A percentile compares a stretch with the other conserved stretches of the same genome.
phyloP scores from a whole-genome alignment of 83 land plant species.

The Picea mariana region DNA sequence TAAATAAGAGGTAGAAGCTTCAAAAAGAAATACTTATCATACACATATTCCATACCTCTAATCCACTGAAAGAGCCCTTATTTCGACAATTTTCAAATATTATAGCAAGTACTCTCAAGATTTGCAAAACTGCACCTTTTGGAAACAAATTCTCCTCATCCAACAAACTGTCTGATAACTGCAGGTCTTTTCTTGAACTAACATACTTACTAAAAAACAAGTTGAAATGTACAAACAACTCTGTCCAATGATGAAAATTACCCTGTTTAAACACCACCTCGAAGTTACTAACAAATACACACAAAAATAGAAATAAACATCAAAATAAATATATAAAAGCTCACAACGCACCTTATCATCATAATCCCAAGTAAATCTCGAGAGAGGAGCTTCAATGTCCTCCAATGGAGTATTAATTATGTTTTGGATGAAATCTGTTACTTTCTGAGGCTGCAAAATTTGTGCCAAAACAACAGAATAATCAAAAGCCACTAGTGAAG shows the following conservation, averaged over 20 bases:
- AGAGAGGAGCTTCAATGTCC: conserved; percentile 86
- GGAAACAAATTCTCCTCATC: conserved; percentile 72
- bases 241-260: conserved; percentile 95
- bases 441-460: conserved; percentile 77
- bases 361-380: conserved; percentile 90
- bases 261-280: conserved; percentile 52
- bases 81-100: conserved; percentile 92
- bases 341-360: conserved; percentile 15
- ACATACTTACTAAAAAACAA: conserved; percentile 87
- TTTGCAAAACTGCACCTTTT: conserved; percentile 81
- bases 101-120: conserved; percentile 82
- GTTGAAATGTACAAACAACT: conserved; percentile 89
- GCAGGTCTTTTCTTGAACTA: conserved; percentile 76
- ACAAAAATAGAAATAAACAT: background rate
- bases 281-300: conserved; percentile 1
- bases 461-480: too few relatives aligned
- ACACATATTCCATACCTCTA: conserved; percentile 66
- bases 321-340: background rate
- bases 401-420: conserved; percentile 84
- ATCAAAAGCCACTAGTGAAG: too few relatives aligned
- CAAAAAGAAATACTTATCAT: too few relatives aligned
- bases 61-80: conserved; percentile 82
- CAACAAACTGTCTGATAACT: conserved; percentile 66
- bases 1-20: background rate
- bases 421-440: conserved; percentile 71